Evolutionary conservation across 805 yeast species (phyloP), one percentile per base, ranked within the genome.

Genomic region (Candida boidinii): DNA sequence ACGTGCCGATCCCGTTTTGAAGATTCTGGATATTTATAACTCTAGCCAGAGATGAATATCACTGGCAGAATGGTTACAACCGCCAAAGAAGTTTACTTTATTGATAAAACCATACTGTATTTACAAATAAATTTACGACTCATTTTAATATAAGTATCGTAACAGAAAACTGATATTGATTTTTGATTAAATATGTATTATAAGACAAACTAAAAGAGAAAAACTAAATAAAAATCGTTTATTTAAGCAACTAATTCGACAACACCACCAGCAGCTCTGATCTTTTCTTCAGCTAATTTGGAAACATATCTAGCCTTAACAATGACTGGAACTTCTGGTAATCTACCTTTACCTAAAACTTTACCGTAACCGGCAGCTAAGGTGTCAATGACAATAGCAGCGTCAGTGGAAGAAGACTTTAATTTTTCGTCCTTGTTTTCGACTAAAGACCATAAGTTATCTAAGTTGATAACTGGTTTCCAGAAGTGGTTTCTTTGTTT

Each of bases 231-330:
- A 24, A 26, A 30, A 39, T 36, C 36, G 28, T 33, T 24, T 17
- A 56, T 49, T 82, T 86, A 92, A 72, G 98, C 99, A 68, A 92
- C 72, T 66, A 92, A 84, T 79, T 92, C 98, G 69, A 92, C 94
- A 65, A 84, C 98, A 84, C 99, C 99, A 76, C 99, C 99, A 66
- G 81, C 99, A 66, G 94, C 97, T 79, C 84, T 86, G 79, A 92
- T 92, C 80, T 90, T 92, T 78, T 92, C 88, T 81, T 92, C 99
- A 66, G 99, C 99, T 66, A 87, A 81, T 75, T 88, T 82, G 59
- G 96, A 87, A 59, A 92, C 99, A 66, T 81, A 92, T 83, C 99
- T 90, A 56, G 99, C 98, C 76, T 85, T 90, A 67, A 92, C 97
- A 58, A 92, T 87, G 67, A 92, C 94, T 66, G 99, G 99, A 57